Evolutionary conservation across 192 early-diverging fungal species (phyloP), one percentile per base, ranked within the genome.

Genomic region (Gigaspora rosea): DNA sequence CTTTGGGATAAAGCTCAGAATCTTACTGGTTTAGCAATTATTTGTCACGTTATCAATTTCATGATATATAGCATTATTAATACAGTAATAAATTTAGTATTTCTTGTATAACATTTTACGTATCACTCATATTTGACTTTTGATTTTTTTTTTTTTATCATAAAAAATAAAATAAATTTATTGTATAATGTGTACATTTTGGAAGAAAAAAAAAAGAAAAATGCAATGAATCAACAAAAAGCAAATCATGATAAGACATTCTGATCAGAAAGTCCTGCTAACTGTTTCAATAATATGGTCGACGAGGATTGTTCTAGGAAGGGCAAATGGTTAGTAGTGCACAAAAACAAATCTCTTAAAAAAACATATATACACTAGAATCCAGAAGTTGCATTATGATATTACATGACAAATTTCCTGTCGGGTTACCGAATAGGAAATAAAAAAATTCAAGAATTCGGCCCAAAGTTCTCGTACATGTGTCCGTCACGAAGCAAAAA

Each of bases 201-300:
- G 58, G 3, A 68, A 62, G 66, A 47, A 35, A 50, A 58, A 68
- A 62, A 73, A 47, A 35, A 50, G 57, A 75, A 73, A 73, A 50
- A 72, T 35, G 62, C 32, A 64, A 33, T 35, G 13, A 35, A 13
- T 33, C 20, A 33, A 32, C 15, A 64, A 22, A 64, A 41, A 64
- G 62, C 22, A 64, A 33, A 16, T 32, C 32, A 20, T 64, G 33
- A 64, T 33, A 7, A 18, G 22, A 20, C 20, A 22, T 66, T 66
- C 15, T 46, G 41, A 41, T 41, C 41, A 41, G 41, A 41, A 41
- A 41, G 41, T 41, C 41, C 41, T 41, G 41, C 41, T 54, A 71
- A 52, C 52, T 27, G 75, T 78, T 62, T 78, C 69, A 78, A 78
- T 78, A 78, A 76, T 80, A 78, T 78, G 78, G 78, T 73, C 78